A percentile compares a stretch with the other conserved stretches of the same genome.
Conservation (phyloP, 164 flowering plant genomes). For the Macadamia tetraphylla region DNA sequence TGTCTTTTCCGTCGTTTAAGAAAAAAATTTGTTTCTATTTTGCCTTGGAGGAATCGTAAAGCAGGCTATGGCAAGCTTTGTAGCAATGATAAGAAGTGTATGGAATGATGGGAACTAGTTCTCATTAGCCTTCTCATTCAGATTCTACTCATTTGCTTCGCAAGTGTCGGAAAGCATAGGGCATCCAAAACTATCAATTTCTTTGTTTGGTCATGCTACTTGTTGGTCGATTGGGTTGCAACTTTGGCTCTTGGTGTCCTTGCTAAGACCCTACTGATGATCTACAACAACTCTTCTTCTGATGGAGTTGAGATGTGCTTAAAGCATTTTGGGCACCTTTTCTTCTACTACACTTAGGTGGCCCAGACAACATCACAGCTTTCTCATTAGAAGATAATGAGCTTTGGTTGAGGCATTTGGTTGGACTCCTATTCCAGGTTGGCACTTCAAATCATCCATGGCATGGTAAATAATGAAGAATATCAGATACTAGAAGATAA, state of each 20-base stretch:
- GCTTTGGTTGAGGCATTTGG: constrained; percentile 6
- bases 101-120: constrained; percentile 2
- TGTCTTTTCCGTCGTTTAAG: background rate
- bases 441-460: background rate
- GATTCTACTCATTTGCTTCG: background rate
- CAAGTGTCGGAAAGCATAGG: background rate
- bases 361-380: constrained; percentile 2
- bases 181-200: background rate
- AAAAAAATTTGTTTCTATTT: background rate
- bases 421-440: background rate
- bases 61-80: background rate
- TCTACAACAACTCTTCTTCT: no score
- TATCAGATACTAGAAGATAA: background rate
- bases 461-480: no score
- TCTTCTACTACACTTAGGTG: background rate
- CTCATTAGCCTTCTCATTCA: background rate
- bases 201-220: constrained; percentile 20
- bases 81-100: background rate
- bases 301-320: background rate
- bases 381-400: constrained; percentile 3
- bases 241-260: constrained; percentile 10
- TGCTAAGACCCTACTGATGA: background rate
- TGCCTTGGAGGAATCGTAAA: background rate
- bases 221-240: constrained; percentile 16
- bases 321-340: constrained; percentile 1